Conservation (phyloP, 2,329 filamentous ascomycete genomes). For the Hypoxylon sp. region DNA sequence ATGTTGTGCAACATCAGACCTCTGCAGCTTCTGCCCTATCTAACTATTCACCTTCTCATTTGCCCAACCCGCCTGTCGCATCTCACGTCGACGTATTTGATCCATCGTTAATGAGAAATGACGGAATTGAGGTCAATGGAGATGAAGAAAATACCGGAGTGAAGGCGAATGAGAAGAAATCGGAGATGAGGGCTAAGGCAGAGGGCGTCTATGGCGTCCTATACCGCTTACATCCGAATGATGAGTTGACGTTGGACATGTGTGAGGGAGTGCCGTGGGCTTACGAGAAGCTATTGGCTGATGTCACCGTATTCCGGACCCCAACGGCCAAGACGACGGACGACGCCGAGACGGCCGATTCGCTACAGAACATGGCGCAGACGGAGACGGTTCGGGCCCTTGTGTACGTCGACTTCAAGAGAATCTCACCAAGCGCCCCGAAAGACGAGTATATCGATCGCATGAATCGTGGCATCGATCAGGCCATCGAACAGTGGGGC, state of each 20-base stretch:
- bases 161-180: conserved; percentile 42
- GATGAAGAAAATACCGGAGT: conserved; percentile 9
- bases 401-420: conserved; percentile 71
- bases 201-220: conserved; percentile 70
- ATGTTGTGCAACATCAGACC: conserved; percentile 64
- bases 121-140: neutral
- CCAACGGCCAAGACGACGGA: neutral
- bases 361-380: neutral
- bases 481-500: conserved; percentile 68
- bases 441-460: conserved; percentile 72
- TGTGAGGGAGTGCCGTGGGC: conserved; percentile 75
- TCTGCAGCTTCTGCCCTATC: neutral
- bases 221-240: conserved; percentile 65
- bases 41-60: neutral
- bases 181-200: neutral
- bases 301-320: conserved; percentile 48
- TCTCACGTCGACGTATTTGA: neutral
- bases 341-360: conserved; percentile 27
- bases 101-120: neutral
- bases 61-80: neutral
- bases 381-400: conserved; percentile 60
- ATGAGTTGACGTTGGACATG: conserved; percentile 67
- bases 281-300: conserved; percentile 69
- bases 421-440: conserved; percentile 59
- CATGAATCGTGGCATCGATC: conserved; percentile 75